phyloP scores from a whole-genome alignment of 805 yeast genomes.

The Wickerhamomyces chaumierensis region DNA sequence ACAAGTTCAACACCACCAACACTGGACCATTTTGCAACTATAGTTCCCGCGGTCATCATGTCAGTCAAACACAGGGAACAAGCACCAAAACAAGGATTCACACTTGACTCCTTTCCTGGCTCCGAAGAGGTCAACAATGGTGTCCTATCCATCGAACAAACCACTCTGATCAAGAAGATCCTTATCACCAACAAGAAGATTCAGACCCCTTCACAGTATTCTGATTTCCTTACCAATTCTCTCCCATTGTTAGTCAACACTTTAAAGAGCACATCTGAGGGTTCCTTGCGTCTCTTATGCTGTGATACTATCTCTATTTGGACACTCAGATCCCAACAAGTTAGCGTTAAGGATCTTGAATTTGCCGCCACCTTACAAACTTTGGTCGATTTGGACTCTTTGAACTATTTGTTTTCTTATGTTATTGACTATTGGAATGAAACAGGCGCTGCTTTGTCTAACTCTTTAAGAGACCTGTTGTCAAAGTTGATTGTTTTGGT shows the following conservation, averaged over 20 bases:
- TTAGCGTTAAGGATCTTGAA: slow-evolving; percentile 8
- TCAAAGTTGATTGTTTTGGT: slow-evolving; percentile 36
- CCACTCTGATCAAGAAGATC: slow-evolving; percentile 3
- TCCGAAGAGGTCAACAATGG: too few species aligned
- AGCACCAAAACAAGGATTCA: too few species aligned
- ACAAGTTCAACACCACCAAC: too few species aligned
- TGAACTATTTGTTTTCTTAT: slow-evolving; percentile 33
- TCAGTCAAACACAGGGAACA: too few species aligned
- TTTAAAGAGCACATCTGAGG: slow-evolving; percentile 23
- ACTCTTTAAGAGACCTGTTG: slow-evolving; percentile 54
- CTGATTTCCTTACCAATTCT: slow-evolving; percentile 6
- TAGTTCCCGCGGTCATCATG: too few species aligned
- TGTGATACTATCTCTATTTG: slow-evolving; percentile 59
- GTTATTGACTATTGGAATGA: slow-evolving; percentile 63
- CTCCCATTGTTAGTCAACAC: slow-evolving; percentile 22
- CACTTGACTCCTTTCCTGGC: too few species aligned
- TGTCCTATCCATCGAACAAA: background rate
- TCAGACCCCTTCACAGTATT: slow-evolving; percentile 3
- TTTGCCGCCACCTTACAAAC: slow-evolving; percentile 5
- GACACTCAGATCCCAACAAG: slow-evolving; percentile 44
- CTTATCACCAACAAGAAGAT: slow-evolving; percentile 12
- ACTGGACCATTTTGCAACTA: too few species aligned
- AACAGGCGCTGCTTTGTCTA: slow-evolving; percentile 58
- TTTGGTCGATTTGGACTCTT: slow-evolving; percentile 9
- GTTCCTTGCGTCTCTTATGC: slow-evolving; percentile 28